phyloP scores from a whole-genome alignment of 164 flowering plant genomes.

The Houttuynia cordata region DNA sequence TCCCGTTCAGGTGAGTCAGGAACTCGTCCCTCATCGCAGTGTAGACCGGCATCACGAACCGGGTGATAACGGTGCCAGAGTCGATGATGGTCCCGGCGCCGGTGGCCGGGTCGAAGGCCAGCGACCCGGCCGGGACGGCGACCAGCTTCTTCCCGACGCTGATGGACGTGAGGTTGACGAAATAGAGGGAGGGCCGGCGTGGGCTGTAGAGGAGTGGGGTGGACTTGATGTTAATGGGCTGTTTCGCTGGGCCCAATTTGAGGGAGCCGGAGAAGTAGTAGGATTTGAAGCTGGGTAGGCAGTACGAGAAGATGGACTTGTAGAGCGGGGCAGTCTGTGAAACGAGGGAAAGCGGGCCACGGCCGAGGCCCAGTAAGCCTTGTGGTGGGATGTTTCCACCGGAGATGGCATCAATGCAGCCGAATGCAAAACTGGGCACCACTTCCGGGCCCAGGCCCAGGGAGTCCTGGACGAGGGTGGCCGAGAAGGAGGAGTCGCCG shows the following conservation, averaged over 20 bases:
- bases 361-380: constrained; percentile 87
- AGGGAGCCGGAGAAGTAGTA: constrained; percentile 88
- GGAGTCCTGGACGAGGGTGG: constrained; percentile 52
- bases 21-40: constrained; percentile 49
- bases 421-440: constrained; percentile 52
- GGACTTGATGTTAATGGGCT: constrained; percentile 53
- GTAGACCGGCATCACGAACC: constrained; percentile 60
- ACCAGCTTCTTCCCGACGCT: constrained; percentile 52
- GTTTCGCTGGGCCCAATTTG: constrained; percentile 63
- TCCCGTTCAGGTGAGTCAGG: constrained; percentile 40
- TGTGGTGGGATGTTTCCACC: constrained; percentile 71
- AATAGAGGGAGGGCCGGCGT: constrained; percentile 74
- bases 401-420: constrained; percentile 46
- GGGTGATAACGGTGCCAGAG: constrained; percentile 85
- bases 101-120: constrained; percentile 52
- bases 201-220: constrained; percentile 78
- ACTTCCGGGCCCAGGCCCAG: constrained; percentile 29
- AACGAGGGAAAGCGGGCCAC: constrained; percentile 66
- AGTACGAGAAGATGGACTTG: constrained; percentile 73
- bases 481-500: constrained; percentile 60
- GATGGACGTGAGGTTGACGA: constrained; percentile 70
- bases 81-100: constrained; percentile 88
- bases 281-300: constrained; percentile 77
- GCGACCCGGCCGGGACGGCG: constrained; percentile 30
- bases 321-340: constrained; percentile 60